Base-by-base conservation (phyloP, 1,139 yeast species). In the Scheffersomyces quercinus region DNA sequence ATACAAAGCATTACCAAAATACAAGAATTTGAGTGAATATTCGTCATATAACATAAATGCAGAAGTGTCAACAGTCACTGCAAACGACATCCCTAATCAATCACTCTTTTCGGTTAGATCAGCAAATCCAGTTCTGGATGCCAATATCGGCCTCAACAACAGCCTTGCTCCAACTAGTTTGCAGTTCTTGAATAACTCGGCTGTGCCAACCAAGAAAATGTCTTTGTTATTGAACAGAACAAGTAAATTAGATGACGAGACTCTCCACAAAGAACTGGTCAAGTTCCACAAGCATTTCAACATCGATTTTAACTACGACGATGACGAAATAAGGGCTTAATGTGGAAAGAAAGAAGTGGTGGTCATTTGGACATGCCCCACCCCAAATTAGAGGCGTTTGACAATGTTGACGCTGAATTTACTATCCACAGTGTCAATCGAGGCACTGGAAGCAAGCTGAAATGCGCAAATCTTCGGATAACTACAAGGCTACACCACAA, bases 1-100 rank as follows among this genome's bases (percentile, higher is more conserved):
- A 14, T 15, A n/a, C 14, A 29, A 36, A 32, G 15, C 24, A 11
- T 10, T 44, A 12, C 51, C 44, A 7, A 44, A 42, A 16, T 49
- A 48, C 36, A 40, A 37, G 14, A 44, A 43, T 8, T 28, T 46
- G 32, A 45, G 45, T 16, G 32, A 29, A 7, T 40, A 44, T 29
- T 35, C 46, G 12, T 39, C 35, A 11, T 31, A 31, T 13, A 31
- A 31, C 20, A 10, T 31, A 13, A 31, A 31, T 31, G 24, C 26
- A 20, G 26, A 20, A 3, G 26, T 20, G 3, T 8, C 26, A 20
- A 5, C 26, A 20, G 9, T 20, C 26, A 20, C 26, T 20, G 26
- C 8, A 6, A 20, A 6, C 26, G 26, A 20, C 26, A 20, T 20
- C 26, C 26, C 26, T 5, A 20, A 6, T 31, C 35, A 31, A 13